phyloP scores from a whole-genome alignment of 768 basidiomycete species.

The Serendipita vermifera region DNA sequence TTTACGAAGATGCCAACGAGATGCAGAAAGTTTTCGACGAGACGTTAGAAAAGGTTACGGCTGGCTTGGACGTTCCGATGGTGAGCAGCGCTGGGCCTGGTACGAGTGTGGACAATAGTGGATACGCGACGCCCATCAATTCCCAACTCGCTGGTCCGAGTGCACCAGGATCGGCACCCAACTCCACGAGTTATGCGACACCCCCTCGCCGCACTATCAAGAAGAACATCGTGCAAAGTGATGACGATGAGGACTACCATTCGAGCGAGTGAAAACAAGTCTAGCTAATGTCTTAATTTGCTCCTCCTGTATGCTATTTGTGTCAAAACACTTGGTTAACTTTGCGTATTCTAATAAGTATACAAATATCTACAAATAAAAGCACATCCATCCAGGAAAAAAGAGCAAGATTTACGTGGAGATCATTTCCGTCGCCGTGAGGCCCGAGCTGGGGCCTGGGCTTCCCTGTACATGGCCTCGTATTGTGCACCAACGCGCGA shows the following conservation, averaged over 20 bases:
- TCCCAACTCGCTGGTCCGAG: not conserved
- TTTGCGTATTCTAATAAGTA: too few relatives aligned
- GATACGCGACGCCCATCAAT: conserved; percentile 2
- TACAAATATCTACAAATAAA: too few relatives aligned
- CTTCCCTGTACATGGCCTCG: not conserved
- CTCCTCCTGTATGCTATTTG: too few relatives aligned
- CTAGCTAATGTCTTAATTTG: too few relatives aligned
- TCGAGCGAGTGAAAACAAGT: too few relatives aligned
- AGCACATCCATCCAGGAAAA: too few relatives aligned
- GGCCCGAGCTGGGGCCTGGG: not conserved
- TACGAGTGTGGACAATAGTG: not conserved
- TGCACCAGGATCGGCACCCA: not conserved
- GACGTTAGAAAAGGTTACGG: conserved; percentile 49
- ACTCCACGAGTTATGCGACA: not conserved
- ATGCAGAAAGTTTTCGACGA: conserved; percentile 82
- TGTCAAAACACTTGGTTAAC: too few relatives aligned
- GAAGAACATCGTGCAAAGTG: not conserved
- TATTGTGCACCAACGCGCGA: not conserved
- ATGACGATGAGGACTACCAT: conserved; percentile 1
- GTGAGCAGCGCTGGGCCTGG: conserved; percentile 24
- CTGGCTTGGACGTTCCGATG: conserved; percentile 67
- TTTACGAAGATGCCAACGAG: conserved; percentile 85
- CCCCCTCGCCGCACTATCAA: conserved; percentile 1
- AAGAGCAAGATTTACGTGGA: too few relatives aligned
- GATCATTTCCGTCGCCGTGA: not conserved